A percentile compares a stretch with the other conserved stretches of the same genome.
These are phyloP conservation scores for Linaria vulgaris DNA, from an alignment of 257 asterid species.

Conservation along the genomic window DNA sequence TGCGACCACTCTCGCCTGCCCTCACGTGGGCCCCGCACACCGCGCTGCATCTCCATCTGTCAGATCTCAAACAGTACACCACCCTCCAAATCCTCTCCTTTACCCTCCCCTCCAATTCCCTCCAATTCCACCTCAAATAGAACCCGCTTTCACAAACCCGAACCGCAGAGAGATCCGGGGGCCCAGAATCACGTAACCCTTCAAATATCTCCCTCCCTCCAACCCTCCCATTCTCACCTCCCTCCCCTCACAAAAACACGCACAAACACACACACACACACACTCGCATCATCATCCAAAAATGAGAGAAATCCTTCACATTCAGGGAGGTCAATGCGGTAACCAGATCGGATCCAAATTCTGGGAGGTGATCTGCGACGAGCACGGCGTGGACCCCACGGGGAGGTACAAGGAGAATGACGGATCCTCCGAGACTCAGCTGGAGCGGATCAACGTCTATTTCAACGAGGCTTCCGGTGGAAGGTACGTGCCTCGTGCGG, in stretches of 20 bases:
- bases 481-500: conserved; percentile 85
- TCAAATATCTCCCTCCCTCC: conserved; percentile 41
- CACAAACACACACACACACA: neutral
- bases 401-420: conserved; percentile 61
- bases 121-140: conserved; percentile 22
- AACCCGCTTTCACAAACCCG: conserved; percentile 12
- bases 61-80: conserved; percentile 3
- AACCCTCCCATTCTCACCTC: conserved; percentile 9
- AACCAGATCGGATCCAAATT: conserved; percentile 93
- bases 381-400: conserved; percentile 74
- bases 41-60: conserved; percentile 29
- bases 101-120: conserved; percentile 31
- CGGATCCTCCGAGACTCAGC: conserved; percentile 47
- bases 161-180: conserved; percentile 10
- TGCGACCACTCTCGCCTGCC: conserved; percentile 8
- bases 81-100: conserved; percentile 12
- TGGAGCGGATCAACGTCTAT: conserved; percentile 80
- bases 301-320: conserved; percentile 85
- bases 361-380: conserved; percentile 92
- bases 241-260: neutral
- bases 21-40: conserved; percentile 33
- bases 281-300: neutral
- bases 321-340: conserved; percentile 96
- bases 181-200: conserved; percentile 28
- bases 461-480: conserved; percentile 91